Percentiles rank a stretch among this genome's conserved stretches.
Conservation (phyloP, 176 grass and related monocot species). For the Eleusine indica region DNA sequence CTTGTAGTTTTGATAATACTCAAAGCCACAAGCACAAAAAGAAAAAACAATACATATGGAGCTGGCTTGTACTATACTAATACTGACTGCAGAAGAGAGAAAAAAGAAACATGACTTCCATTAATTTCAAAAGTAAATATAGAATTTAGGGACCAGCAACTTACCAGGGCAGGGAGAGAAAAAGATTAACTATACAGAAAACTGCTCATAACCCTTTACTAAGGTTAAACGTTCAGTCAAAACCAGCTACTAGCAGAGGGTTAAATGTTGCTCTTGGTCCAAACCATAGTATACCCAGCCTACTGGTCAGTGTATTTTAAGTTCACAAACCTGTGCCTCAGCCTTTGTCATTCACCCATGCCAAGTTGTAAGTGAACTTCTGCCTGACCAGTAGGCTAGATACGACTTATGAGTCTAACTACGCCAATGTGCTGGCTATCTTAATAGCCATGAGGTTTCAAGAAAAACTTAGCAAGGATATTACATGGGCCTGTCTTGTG, state of each 20-base stretch:
- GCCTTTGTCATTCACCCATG: neutral
- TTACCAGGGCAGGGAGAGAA: slow-evolving; percentile 24
- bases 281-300: neutral
- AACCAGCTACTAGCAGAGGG: slow-evolving; percentile 25
- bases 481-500: slow-evolving; percentile 8
- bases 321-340: slow-evolving; percentile 25
- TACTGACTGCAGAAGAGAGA: slow-evolving; percentile 7
- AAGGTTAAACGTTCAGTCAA: neutral
- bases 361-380: neutral
- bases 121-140: slow-evolving; percentile 26
- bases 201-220: neutral
- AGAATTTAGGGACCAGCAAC: slow-evolving; percentile 14
- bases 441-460: slow-evolving; percentile 1
- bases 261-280: slow-evolving; percentile 8
- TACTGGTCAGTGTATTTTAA: neutral
- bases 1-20: neutral
- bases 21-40: neutral
- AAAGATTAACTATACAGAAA: slow-evolving; percentile 5
- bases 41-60: neutral
- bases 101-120: neutral
- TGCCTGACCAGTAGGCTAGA: slow-evolving; percentile 14
- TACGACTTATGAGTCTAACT: neutral
- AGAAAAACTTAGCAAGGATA: neutral
- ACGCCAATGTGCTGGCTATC: neutral
- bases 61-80: slow-evolving; percentile 2